Conservation (phyloP, 805 yeast species). For the Kazachstania martiniae region DNA sequence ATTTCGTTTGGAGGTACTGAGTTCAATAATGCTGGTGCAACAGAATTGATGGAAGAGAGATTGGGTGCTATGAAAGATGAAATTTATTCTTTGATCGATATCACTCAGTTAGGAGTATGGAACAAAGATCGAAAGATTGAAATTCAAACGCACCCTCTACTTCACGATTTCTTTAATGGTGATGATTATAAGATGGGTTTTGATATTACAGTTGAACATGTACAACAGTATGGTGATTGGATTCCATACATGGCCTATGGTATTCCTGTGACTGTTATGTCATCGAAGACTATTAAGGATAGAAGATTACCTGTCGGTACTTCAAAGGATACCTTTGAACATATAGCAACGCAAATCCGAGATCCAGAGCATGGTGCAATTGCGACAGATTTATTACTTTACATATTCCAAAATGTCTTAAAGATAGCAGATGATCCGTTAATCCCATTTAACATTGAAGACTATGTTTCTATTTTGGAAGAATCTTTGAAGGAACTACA, state of each 20-base stretch:
- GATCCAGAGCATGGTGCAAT: slow-evolving; percentile 40
- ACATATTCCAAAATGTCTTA: slow-evolving; percentile 43
- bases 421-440: slow-evolving; percentile 65
- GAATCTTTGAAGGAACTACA: slow-evolving; percentile 37
- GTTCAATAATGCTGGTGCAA: slow-evolving; percentile 76
- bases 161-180: slow-evolving; percentile 38
- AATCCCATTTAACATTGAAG: slow-evolving; percentile 52
- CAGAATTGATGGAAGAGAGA: slow-evolving; percentile 59
- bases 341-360: slow-evolving; percentile 32
- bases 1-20: slow-evolving; percentile 75
- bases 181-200: slow-evolving; percentile 19
- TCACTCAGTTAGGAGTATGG: slow-evolving; percentile 39
- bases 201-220: slow-evolving; percentile 14
- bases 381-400: slow-evolving; percentile 45
- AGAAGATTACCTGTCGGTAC: slow-evolving; percentile 48
- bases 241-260: slow-evolving; percentile 57
- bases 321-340: slow-evolving; percentile 54
- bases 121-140: slow-evolving; percentile 43
- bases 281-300: slow-evolving; percentile 11
- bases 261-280: slow-evolving; percentile 30
- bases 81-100: slow-evolving; percentile 62
- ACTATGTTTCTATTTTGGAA: slow-evolving; percentile 35
- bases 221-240: slow-evolving; percentile 42
- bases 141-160: slow-evolving; percentile 54
- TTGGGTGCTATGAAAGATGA: slow-evolving; percentile 44